Conservation (phyloP, 257 asterid genomes). For the Buddleja alternifolia region DNA sequence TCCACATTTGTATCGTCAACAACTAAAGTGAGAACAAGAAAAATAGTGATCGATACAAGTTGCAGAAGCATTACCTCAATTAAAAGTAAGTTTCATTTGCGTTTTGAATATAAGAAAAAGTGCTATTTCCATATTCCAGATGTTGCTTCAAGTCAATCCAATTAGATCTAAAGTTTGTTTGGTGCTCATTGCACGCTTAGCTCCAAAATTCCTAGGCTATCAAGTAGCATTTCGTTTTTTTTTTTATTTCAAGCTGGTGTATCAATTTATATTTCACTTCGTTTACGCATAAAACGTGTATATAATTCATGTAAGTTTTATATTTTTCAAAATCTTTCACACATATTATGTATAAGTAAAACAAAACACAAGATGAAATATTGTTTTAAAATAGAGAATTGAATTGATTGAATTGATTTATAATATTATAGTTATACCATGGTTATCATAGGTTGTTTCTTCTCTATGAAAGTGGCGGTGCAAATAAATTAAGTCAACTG, state of each 20-base stretch:
- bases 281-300: too few relatives aligned
- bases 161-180: slow-evolving; percentile 21
- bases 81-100: slow-evolving; percentile 15
- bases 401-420: not conserved
- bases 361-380: too few relatives aligned
- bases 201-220: not conserved
- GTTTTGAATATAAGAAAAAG: slow-evolving; percentile 10
- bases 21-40: not conserved
- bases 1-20: not conserved
- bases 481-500: too few relatives aligned
- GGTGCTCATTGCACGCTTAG: slow-evolving; percentile 37
- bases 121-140: slow-evolving; percentile 26
- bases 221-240: too few relatives aligned
- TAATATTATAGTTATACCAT: not conserved
- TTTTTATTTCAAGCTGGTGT: too few relatives aligned
- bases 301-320: too few relatives aligned
- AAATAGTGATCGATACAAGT: not conserved
- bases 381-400: too few relatives aligned
- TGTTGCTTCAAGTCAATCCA: slow-evolving; percentile 31
- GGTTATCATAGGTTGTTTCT: not conserved
- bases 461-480: not conserved
- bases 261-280: too few relatives aligned
- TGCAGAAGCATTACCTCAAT: slow-evolving; percentile 16
- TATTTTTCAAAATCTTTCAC: too few relatives aligned
- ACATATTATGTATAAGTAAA: too few relatives aligned